Evolutionary conservation across 345 rosid genomes (phyloP).

Genomic region (Excoecaria cochinchinensis): DNA sequence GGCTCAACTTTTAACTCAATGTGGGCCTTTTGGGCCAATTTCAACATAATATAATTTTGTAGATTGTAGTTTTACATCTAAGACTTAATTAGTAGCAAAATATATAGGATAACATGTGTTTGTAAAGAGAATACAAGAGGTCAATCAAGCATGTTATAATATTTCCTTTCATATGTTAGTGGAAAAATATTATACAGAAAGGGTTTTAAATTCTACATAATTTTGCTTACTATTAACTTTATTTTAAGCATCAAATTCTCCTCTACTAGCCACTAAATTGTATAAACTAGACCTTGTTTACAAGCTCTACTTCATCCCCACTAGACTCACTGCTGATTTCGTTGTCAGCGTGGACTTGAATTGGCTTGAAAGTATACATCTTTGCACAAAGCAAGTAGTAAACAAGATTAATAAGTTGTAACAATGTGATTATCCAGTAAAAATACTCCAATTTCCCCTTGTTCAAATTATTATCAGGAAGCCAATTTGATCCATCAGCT

Average conservation of each 20-base stretch:
- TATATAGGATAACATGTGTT: no score
- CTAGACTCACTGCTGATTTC: slow-evolving; percentile 11
- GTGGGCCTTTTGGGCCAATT: no score
- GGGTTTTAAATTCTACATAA: not conserved
- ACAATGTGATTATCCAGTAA: slow-evolving; percentile 67
- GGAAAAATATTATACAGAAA: not conserved
- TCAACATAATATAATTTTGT: no score
- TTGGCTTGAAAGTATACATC: slow-evolving; percentile 67
- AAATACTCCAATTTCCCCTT: slow-evolving; percentile 77
- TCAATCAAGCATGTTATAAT: no score
- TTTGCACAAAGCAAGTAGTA: slow-evolving; percentile 67
- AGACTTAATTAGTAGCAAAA: no score
- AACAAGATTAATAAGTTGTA: slow-evolving; percentile 57
- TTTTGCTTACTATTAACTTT: not conserved
- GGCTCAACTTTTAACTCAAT: no score
- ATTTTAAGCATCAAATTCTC: not conserved
- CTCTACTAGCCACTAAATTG: not conserved
- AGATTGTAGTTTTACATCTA: no score
- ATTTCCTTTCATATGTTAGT: no score
- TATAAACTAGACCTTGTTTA: slow-evolving; percentile 30
- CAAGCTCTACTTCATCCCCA: slow-evolving; percentile 37
- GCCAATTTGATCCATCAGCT: slow-evolving; percentile 81
- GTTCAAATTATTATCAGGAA: slow-evolving; percentile 69
- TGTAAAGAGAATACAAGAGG: no score
- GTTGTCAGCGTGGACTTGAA: slow-evolving; percentile 47